A percentile compares a stretch with the other conserved stretches of the same genome.
phyloP scores from a whole-genome alignment of 768 basidiomycete genomes.

The Boletus fagicola region DNA sequence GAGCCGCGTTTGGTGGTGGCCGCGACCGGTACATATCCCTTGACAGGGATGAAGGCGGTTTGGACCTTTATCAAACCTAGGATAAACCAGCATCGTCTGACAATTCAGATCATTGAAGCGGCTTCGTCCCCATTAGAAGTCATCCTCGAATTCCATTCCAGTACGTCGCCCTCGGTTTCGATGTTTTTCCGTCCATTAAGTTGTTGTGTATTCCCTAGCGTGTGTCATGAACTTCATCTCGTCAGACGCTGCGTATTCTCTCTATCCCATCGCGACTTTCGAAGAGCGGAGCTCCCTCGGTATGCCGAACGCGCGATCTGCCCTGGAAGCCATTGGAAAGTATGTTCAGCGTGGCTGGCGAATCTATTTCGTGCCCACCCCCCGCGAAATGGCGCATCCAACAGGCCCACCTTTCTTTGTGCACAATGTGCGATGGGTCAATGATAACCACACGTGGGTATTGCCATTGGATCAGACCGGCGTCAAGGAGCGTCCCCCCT shows the following conservation, averaged over 20 bases:
- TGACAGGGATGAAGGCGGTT: conserved; percentile 7
- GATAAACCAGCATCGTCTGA: conserved; percentile 10
- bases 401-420: conserved; percentile 19
- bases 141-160: conserved; percentile 50
- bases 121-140: conserved; percentile 20
- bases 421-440: conserved; percentile 29
- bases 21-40: neutral
- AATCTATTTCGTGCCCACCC: conserved; percentile 3
- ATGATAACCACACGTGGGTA: conserved; percentile 33
- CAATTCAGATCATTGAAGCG: conserved; percentile 41
- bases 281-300: conserved; percentile 31
- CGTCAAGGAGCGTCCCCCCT: conserved; percentile 8
- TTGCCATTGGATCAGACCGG: conserved; percentile 28
- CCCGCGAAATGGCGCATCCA: neutral
- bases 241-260: conserved; percentile 38
- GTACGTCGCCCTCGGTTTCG: conserved; percentile 29
- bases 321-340: conserved; percentile 26
- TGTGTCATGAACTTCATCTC: conserved; percentile 40
- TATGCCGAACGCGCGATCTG: conserved; percentile 5
- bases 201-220: neutral
- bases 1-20: neutral
- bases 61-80: conserved; percentile 26
- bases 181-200: conserved; percentile 10
- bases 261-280: conserved; percentile 44
- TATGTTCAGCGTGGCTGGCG: conserved; percentile 38